Evolutionary conservation across 1,284 basidiomycete genomes (phyloP).

Genomic region (Athelia psychrophila): DNA sequence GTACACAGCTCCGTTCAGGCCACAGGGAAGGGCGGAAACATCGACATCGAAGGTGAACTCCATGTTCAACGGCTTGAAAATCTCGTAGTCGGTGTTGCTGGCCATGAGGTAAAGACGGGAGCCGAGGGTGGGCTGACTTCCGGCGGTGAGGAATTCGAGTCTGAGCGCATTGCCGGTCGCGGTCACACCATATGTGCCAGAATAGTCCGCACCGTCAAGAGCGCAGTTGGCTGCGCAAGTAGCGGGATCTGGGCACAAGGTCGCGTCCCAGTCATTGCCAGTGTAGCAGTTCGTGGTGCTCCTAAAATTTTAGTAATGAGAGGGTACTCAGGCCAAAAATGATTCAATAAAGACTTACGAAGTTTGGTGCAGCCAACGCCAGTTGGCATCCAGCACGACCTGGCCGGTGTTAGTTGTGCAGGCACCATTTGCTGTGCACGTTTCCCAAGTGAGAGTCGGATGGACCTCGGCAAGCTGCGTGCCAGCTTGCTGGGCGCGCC

Average conservation of each 20-base stretch:
- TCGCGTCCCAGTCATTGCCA: constrained; percentile 48
- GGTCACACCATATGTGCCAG: constrained; percentile 35
- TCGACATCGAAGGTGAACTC: constrained; percentile 53
- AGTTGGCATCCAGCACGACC: constrained; percentile 51
- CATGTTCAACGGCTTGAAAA: constrained; percentile 49
- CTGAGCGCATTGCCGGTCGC: constrained; percentile 36
- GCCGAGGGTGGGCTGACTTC: constrained; percentile 42
- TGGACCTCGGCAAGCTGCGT: constrained; percentile 37
- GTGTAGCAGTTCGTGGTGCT: constrained; percentile 54
- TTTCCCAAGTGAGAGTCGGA: constrained; percentile 35
- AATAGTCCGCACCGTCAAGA: constrained; percentile 41
- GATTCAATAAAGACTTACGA: background rate
- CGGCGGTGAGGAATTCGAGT: constrained; percentile 46
- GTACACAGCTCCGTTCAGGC: constrained; percentile 49
- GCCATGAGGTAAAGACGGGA: constrained; percentile 54
- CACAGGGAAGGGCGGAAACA: constrained; percentile 52
- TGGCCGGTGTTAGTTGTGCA: constrained; percentile 32
- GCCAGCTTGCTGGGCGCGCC: constrained; percentile 36
- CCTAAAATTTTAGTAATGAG: background rate
- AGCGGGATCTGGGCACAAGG: constrained; percentile 42
- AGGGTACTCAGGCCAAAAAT: background rate
- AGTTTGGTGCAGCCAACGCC: constrained; percentile 47
- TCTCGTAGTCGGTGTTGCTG: constrained; percentile 39
- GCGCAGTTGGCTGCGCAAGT: constrained; percentile 45
- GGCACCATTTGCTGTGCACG: constrained; percentile 36